Base-by-base conservation (phyloP, 768 basidiomycete genomes). In the Porpolomopsis calyptriformis region DNA sequence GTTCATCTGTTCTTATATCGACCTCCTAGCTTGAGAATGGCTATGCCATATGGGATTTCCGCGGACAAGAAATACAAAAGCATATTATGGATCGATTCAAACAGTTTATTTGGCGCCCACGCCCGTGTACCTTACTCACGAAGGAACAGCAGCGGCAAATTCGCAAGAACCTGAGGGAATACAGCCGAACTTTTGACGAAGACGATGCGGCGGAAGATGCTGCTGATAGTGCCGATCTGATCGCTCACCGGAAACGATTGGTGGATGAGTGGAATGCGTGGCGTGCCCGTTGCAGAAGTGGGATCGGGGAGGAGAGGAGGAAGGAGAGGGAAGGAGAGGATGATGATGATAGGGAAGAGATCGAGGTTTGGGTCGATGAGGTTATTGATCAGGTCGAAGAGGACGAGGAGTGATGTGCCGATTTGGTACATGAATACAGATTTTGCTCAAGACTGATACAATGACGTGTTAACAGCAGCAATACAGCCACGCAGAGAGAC, bases 241-340 rank as follows among this genome's bases (percentile, higher is more conserved):
- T 93, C 53, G 89, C 90, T 14, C 80, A 81, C 52, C 77, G 96
- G 49, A 87, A 88, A 63, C 77, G 96, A 39, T 74, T 97, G 44
- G 85, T 98, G 55, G 89, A 96, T 58, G 96, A 99, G 67, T 99
- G 96, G 96, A 96, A 99, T 65, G 89, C 94, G 35, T 98, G 96
- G 96, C 78, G 94, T 43, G 56, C 70, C 19, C 73, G 78, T 52
- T 80, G 82, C 53, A 79, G 74, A 60, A 76, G 74, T 52, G 79
- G 86, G 53, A 46, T 82, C 46, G 73, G 71, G 27, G 80, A 80
- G 43, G 77, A 77, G 66, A 45, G 10, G 14, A 62, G 66, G 11
- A 63, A 66, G 45, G 29, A 14, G 29, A 68, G 60, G 54, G 55
- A 44, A 22, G 60, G 56, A 48, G 54, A 56, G 52, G 55, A 53